Conservation (phyloP, 257 asterid species). For the Agastache rugosa region DNA sequence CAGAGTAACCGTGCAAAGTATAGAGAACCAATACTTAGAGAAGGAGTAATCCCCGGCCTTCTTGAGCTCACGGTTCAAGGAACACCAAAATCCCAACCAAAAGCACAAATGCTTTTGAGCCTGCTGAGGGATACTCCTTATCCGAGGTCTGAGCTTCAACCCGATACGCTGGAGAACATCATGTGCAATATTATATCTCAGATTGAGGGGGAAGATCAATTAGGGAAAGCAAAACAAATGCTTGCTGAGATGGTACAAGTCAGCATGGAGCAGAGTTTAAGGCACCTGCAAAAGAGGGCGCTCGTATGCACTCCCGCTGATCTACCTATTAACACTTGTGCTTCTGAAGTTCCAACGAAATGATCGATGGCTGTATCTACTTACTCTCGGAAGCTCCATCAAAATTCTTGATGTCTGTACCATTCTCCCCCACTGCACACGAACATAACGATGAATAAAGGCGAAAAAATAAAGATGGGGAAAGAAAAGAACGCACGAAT, state of each 20-base stretch:
- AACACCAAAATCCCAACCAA: constrained; percentile 66
- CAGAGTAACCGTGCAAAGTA: constrained; percentile 73
- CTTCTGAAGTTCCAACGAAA: constrained; percentile 63
- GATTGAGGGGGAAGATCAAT: constrained; percentile 79
- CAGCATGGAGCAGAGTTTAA: constrained; percentile 95
- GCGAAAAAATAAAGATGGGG: not conserved
- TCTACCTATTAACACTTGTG: constrained; percentile 51
- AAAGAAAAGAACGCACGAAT: constrained; percentile 31
- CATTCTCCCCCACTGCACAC: not conserved
- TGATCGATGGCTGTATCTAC: constrained; percentile 32
- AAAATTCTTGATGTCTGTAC: constrained; percentile 7
- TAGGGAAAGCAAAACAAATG: constrained; percentile 86
- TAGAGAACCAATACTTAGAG: constrained; percentile 82
- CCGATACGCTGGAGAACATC: constrained; percentile 80
- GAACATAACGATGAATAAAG: not conserved
- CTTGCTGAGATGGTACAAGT: constrained; percentile 97
- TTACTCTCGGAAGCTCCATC: not conserved
- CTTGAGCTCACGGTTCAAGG: constrained; percentile 97
- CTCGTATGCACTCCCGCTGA: constrained; percentile 73
- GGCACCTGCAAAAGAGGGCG: constrained; percentile 80
- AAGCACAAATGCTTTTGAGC: constrained; percentile 73
- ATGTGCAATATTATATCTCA: constrained; percentile 74
- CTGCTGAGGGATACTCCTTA: constrained; percentile 81
- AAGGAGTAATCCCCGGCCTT: constrained; percentile 96
- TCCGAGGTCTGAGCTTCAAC: constrained; percentile 73